These are phyloP conservation scores for Polytrichum formosum DNA, from an alignment of 225 moss, liverwort and hornwort species.

Conservation along the genomic window DNA sequence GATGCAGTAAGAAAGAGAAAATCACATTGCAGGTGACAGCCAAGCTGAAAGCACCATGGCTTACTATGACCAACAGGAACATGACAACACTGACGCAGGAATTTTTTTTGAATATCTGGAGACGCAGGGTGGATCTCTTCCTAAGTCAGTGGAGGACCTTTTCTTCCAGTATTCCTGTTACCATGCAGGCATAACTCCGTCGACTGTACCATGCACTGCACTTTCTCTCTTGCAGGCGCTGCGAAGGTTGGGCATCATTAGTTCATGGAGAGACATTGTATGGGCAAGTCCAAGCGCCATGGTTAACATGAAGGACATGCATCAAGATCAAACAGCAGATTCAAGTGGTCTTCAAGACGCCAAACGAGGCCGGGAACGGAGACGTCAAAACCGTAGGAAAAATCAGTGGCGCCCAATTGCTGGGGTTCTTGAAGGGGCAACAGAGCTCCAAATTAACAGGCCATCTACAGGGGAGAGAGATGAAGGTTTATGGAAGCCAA, in stretches of 20 bases:
- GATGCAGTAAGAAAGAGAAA: slow-evolving; percentile 21
- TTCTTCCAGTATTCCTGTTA: slow-evolving; percentile 53
- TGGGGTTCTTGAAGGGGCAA: slow-evolving; percentile 30
- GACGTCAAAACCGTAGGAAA: slow-evolving; percentile 36
- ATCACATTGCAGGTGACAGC: slow-evolving; percentile 39
- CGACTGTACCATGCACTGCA: slow-evolving; percentile 45
- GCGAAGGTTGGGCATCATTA: slow-evolving; percentile 50
- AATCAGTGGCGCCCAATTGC: slow-evolving; percentile 50
- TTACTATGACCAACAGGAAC: slow-evolving; percentile 54
- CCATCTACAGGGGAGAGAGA: slow-evolving; percentile 31
- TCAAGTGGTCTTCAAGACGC: slow-evolving; percentile 22
- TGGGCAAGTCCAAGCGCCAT: slow-evolving; percentile 36
- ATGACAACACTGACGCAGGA: slow-evolving; percentile 46
- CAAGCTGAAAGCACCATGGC: slow-evolving; percentile 38
- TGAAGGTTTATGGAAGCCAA: slow-evolving; percentile 40
- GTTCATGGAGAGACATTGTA: slow-evolving; percentile 48
- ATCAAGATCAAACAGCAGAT: slow-evolving; percentile 27
- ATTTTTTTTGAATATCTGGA: slow-evolving; percentile 52
- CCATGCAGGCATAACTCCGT: slow-evolving; percentile 44
- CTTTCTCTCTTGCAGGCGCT: slow-evolving; percentile 49
- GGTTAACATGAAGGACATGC: slow-evolving; percentile 37
- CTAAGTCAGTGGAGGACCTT: slow-evolving; percentile 47
- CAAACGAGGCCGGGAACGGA: slow-evolving; percentile 34
- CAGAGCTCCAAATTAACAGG: slow-evolving; percentile 30
- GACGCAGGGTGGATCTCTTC: slow-evolving; percentile 38